Evolutionary conservation across 805 yeast genomes (phyloP).

Genomic region (Kluyveromyces dobzhanskii): DNA sequence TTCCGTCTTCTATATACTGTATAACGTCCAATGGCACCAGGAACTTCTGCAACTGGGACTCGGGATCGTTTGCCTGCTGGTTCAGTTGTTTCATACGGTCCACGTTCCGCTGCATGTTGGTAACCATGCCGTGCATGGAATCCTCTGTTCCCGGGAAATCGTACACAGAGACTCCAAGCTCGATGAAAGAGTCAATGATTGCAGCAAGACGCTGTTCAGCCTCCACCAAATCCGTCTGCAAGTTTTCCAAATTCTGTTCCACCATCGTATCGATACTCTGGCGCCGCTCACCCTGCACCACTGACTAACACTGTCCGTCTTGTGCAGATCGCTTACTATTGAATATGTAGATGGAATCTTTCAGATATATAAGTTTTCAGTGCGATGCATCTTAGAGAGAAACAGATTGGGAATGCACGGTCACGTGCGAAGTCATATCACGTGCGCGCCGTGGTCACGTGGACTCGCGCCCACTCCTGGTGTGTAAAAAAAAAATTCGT

Average conservation of each 20-base stretch:
- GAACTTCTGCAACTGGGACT: constrained; percentile 30
- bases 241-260: constrained; percentile 5
- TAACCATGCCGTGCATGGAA: constrained; percentile 48
- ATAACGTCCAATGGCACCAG: constrained; percentile 78
- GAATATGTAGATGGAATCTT: too few species aligned
- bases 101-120: constrained; percentile 34
- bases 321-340: too few species aligned
- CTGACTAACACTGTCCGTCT: too few species aligned
- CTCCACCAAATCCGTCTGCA: constrained; percentile 23
- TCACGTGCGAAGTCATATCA: too few species aligned
- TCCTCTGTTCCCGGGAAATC: constrained; percentile 87
- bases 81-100: constrained; percentile 31
- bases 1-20: constrained; percentile 87
- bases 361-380: too few species aligned
- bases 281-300: not conserved
- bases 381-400: too few species aligned
- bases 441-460: too few species aligned
- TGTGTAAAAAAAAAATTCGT: too few species aligned
- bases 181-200: constrained; percentile 72
- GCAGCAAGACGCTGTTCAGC: constrained; percentile 35
- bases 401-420: too few species aligned
- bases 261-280: not conserved
- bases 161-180: constrained; percentile 84
- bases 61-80: constrained; percentile 26
- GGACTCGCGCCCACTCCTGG: too few species aligned